Evolutionary conservation across 1,284 basidiomycete genomes (phyloP).

Genomic region (Anthracocystis walkeri): DNA sequence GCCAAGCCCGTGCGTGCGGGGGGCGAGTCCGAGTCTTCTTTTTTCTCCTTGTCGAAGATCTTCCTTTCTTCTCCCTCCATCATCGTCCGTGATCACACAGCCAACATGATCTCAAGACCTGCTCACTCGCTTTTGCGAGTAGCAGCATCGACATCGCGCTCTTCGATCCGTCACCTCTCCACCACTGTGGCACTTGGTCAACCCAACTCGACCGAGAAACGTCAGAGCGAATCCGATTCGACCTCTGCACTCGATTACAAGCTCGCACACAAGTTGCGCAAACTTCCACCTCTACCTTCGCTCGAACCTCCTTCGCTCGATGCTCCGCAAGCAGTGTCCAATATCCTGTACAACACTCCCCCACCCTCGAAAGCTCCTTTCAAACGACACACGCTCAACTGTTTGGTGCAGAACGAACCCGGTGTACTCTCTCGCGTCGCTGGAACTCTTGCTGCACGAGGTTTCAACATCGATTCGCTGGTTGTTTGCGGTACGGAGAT

Average conservation of each 20-base stretch:
- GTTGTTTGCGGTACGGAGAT: conserved; percentile 99
- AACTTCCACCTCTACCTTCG: conserved; percentile 67
- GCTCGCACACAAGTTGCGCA: conserved; percentile 73
- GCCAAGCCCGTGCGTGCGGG: conserved; percentile 7
- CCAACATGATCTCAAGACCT: conserved; percentile 46
- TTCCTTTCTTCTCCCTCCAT: neutral
- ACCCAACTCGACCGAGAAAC: conserved; percentile 40
- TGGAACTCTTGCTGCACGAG: conserved; percentile 94
- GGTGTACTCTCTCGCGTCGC: conserved; percentile 97
- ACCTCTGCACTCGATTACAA: conserved; percentile 97
- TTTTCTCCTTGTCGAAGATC: too few species aligned
- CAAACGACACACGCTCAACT: conserved; percentile 98
- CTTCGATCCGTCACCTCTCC: conserved; percentile 16
- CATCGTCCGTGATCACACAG: neutral
- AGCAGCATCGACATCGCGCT: conserved; percentile 20
- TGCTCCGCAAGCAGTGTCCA: conserved; percentile 68
- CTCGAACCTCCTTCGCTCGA: conserved; percentile 66
- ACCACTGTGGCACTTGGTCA: conserved; percentile 15
- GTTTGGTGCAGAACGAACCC: conserved; percentile 98
- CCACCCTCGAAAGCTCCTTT: conserved; percentile 91
- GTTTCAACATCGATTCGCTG: conserved; percentile 97
- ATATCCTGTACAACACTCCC: conserved; percentile 80
- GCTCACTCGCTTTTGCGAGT: conserved; percentile 36
- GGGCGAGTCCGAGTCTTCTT: conserved; percentile 12
- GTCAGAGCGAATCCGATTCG: conserved; percentile 44